phyloP scores from a whole-genome alignment of 495 filamentous ascomycete species.

The Xylaria venustula region DNA sequence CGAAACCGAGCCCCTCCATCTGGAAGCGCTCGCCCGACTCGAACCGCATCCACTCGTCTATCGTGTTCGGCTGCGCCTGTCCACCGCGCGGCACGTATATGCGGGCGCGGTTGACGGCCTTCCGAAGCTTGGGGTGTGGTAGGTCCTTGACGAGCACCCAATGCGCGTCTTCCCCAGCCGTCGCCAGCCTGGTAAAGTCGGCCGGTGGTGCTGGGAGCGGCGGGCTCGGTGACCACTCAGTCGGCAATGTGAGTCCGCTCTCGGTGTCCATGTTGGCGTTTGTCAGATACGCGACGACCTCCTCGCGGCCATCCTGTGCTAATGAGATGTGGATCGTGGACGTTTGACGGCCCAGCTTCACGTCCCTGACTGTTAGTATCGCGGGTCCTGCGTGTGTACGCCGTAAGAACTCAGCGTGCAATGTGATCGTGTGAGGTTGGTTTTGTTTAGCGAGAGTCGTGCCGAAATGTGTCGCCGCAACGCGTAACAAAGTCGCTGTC shows the following conservation, averaged over 20 bases:
- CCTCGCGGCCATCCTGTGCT: conserved; percentile 47
- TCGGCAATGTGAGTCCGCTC: conserved; percentile 53
- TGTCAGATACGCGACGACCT: conserved; percentile 67
- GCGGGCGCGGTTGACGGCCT: conserved; percentile 52
- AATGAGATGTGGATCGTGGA: conserved; percentile 70
- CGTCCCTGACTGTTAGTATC: conserved; percentile 59
- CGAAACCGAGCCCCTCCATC: conserved; percentile 54
- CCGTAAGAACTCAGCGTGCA: conserved; percentile 71
- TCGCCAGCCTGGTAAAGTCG: conserved; percentile 34
- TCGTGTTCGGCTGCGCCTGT: conserved; percentile 37
- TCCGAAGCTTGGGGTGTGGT: conserved; percentile 59
- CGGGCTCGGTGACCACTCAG: conserved; percentile 44
- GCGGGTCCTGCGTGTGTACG: conserved; percentile 63
- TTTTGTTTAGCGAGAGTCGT: conserved; percentile 60
- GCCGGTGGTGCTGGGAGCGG: conserved; percentile 46
- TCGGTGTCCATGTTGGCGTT: conserved; percentile 61
- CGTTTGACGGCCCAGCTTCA: conserved; percentile 69
- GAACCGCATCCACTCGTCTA: conserved; percentile 68
- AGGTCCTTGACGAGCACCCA: conserved; percentile 41
- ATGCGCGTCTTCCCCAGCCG: conserved; percentile 38
- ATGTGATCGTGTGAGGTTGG: conserved; percentile 60
- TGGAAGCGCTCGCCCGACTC: conserved; percentile 50
- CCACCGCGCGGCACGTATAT: conserved; percentile 56
- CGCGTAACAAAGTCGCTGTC: conserved; percentile 59
- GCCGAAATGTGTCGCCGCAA: conserved; percentile 60